A percentile compares a stretch with the other conserved stretches of the same genome.
Conservation (phyloP, 441 rosid genomes). For the Arabidopsis lyrata region DNA sequence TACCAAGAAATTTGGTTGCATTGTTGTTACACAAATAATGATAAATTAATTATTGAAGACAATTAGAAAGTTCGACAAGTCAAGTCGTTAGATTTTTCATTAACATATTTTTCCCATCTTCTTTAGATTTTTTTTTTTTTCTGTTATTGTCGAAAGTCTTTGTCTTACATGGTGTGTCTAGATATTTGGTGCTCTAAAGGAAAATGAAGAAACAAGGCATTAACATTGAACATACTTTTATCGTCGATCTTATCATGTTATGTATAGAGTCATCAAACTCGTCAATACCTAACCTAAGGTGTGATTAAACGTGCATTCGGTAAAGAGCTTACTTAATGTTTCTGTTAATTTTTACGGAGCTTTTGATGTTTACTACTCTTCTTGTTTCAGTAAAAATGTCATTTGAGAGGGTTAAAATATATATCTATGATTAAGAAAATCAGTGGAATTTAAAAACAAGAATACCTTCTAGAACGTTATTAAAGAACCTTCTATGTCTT, state of each 20-base stretch:
- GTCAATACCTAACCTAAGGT: not conserved
- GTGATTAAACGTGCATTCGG: not conserved
- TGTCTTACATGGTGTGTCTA: constrained; percentile 3
- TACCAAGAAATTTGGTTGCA: constrained; percentile 13
- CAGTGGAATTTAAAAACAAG: no score
- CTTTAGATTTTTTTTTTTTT: not conserved
- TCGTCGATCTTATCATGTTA: not conserved
- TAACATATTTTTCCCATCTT: not conserved
- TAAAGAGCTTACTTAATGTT: no score
- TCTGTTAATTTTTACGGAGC: no score
- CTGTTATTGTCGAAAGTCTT: not conserved
- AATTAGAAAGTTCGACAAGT: constrained; percentile 22
- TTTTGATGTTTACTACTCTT: no score
- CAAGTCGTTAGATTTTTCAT: constrained; percentile 8
- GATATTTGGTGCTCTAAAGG: not conserved
- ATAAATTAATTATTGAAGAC: not conserved
- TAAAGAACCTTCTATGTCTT: no score
- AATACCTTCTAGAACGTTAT: no score
- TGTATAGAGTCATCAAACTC: not conserved
- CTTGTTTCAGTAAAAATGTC: no score
- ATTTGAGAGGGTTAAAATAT: no score
- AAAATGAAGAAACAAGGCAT: not conserved
- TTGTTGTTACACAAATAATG: not conserved
- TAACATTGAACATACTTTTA: not conserved
- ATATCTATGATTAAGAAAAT: no score